phyloP scores from a whole-genome alignment of 2,329 filamentous ascomycete species.

The Penicillium sp. region DNA sequence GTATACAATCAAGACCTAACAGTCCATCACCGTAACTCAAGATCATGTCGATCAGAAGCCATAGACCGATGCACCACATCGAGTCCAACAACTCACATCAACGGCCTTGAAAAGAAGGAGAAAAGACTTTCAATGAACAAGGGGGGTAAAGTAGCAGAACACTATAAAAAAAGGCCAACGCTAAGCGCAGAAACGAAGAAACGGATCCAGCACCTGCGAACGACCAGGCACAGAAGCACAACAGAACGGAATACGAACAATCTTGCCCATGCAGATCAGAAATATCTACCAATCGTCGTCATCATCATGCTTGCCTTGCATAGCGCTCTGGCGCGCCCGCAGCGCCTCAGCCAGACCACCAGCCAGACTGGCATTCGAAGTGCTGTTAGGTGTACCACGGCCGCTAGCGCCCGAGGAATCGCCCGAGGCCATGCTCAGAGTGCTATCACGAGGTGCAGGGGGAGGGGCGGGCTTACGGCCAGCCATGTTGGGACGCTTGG shows the following conservation, averaged over 20 bases:
- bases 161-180: constrained; percentile 22
- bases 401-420: constrained; percentile 64
- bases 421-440: constrained; percentile 50
- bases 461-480: constrained; percentile 70
- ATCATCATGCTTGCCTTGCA: constrained; percentile 69
- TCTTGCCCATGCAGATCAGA: background rate
- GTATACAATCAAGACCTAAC: constrained; percentile 1
- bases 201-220: constrained; percentile 18
- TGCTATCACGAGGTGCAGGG: constrained; percentile 68
- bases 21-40: constrained; percentile 10
- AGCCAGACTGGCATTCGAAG: constrained; percentile 62
- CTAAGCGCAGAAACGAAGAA: constrained; percentile 26
- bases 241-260: constrained; percentile 9
- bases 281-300: constrained; percentile 68
- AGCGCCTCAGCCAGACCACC: constrained; percentile 79
- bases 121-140: background rate
- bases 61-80: constrained; percentile 1
- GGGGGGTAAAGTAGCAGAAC: constrained; percentile 8
- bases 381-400: constrained; percentile 66
- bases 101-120: background rate
- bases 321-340: constrained; percentile 72
- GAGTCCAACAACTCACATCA: background rate
- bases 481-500: constrained; percentile 71
- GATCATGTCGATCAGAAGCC: constrained; percentile 10
- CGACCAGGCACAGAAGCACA: constrained; percentile 9